phyloP scores from a whole-genome alignment of 305 asterid species.

The Nicotiana rustica region DNA sequence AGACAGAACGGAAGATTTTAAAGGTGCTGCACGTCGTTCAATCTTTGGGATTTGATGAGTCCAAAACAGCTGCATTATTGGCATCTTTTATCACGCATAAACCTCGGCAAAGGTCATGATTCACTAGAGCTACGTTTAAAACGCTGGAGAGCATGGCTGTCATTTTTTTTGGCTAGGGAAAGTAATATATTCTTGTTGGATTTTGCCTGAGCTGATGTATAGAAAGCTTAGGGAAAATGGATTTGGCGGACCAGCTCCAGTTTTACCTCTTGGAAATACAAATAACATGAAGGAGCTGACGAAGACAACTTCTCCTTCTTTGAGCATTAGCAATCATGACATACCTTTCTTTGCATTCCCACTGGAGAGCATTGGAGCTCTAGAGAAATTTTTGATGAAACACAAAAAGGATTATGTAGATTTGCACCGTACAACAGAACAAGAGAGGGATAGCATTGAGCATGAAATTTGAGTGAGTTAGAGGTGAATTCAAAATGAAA shows the following conservation, averaged over 20 bases:
- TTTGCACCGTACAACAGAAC: constrained; percentile 84
- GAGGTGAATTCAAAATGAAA: too few relatives aligned
- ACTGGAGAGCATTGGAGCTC: constrained; percentile 73
- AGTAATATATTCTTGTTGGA: too few relatives aligned
- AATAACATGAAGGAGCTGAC: constrained; percentile 50
- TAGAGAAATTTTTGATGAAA: constrained; percentile 84
- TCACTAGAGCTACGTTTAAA: constrained; percentile 79
- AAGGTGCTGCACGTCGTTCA: constrained; percentile 77
- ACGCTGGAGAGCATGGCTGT: constrained; percentile 53
- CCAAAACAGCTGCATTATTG: constrained; percentile 81
- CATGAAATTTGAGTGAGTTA: constrained; percentile 51
- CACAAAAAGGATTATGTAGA: constrained; percentile 96
- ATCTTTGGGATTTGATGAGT: constrained; percentile 83
- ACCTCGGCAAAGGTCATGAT: constrained; percentile 65
- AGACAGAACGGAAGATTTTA: constrained; percentile 92
- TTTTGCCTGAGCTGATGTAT: constrained; percentile 49
- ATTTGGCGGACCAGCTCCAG: constrained; percentile 65
- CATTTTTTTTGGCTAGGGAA: too few relatives aligned
- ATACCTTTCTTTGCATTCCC: constrained; percentile 34
- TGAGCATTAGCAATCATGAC: constrained; percentile 47
- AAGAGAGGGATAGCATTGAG: constrained; percentile 93
- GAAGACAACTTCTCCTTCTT: constrained; percentile 7
- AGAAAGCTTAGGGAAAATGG: constrained; percentile 52
- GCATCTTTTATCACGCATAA: constrained; percentile 85
- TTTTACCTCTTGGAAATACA: constrained; percentile 78